Evolutionary conservation across 1,284 basidiomycete species (phyloP).

Genomic region (Melampsora larici-populina): DNA sequence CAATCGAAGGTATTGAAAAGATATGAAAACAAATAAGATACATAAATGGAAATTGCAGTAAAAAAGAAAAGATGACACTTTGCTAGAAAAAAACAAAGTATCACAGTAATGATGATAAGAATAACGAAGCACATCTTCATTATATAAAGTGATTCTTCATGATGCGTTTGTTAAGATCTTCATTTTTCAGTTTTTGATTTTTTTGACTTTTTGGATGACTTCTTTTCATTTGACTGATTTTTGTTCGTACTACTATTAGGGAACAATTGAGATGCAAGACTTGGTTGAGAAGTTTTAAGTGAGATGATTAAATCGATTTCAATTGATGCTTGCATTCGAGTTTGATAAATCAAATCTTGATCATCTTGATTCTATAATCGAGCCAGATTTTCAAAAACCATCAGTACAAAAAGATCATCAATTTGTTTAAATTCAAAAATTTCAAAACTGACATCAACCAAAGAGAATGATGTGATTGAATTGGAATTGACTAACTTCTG

Average conservation of each 20-base stretch:
- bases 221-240: no score
- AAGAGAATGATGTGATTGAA: neutral
- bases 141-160: no score
- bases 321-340: slow-evolving; percentile 31
- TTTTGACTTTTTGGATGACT: no score
- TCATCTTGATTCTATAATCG: neutral
- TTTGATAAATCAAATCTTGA: slow-evolving; percentile 34
- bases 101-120: no score
- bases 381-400: neutral
- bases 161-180: no score
- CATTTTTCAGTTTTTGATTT: no score
- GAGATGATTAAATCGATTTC: slow-evolving; percentile 17
- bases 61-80: no score
- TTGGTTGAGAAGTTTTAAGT: neutral
- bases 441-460: neutral
- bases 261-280: neutral
- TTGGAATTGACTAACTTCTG: neutral
- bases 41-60: no score
- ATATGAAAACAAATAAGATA: no score
- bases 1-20: no score
- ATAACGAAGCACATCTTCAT: no score
- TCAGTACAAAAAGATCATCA: neutral
- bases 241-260: neutral
- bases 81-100: no score
- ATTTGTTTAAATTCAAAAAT: neutral